Conservation (phyloP, 768 basidiomycete genomes). For the Amanita molliuscula region DNA sequence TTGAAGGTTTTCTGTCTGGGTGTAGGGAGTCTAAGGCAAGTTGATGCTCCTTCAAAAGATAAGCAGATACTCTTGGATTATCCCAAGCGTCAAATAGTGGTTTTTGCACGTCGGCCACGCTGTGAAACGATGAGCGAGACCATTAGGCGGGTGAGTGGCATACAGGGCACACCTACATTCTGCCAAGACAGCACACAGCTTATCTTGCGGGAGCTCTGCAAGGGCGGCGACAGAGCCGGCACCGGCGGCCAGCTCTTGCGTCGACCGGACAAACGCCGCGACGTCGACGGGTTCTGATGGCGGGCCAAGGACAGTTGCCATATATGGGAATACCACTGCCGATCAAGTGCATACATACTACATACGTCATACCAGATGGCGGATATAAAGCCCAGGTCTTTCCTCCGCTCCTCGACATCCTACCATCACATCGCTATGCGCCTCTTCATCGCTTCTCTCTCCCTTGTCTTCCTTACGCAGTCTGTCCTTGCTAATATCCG, state of each 20-base stretch:
- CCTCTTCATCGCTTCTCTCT: slow-evolving; percentile 7
- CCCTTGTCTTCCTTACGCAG: slow-evolving; percentile 11
- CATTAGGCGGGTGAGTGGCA: neutral
- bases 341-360: neutral
- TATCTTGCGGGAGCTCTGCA: slow-evolving; percentile 1
- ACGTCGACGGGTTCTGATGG: slow-evolving; percentile 46
- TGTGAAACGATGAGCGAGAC: slow-evolving; percentile 14
- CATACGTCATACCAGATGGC: slow-evolving; percentile 11
- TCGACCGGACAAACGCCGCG: slow-evolving; percentile 29
- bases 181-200: slow-evolving; percentile 16
- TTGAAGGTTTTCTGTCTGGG: slow-evolving; percentile 19
- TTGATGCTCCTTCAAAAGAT: slow-evolving; percentile 46
- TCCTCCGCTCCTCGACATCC: neutral
- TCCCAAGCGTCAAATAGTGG: slow-evolving; percentile 37
- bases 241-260: slow-evolving; percentile 10
- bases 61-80: slow-evolving; percentile 45
- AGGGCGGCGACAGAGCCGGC: neutral
- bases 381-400: slow-evolving; percentile 6
- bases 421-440: slow-evolving; percentile 2
- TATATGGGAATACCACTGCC: slow-evolving; percentile 4
- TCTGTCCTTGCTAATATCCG: slow-evolving; percentile 14
- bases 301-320: slow-evolving; percentile 54
- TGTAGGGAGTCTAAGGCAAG: slow-evolving; percentile 25
- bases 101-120: slow-evolving; percentile 41
- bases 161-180: slow-evolving; percentile 30